Conservation (phyloP, 108 stramenopile genomes). For the Conticribra guillardii region DNA sequence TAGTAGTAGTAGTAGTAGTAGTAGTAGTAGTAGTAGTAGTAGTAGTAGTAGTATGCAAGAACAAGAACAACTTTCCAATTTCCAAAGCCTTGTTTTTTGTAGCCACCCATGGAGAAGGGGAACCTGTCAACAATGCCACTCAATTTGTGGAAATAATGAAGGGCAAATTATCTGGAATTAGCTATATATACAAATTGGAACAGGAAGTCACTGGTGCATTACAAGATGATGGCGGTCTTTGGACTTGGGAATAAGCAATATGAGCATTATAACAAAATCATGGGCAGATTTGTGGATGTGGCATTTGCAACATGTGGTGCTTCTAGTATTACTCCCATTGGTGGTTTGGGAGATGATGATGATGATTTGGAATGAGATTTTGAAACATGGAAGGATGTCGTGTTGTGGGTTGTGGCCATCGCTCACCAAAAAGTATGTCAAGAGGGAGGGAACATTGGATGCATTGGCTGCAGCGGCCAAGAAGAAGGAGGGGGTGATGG, state of each 20-base stretch:
- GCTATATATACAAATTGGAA: slow-evolving; percentile 36
- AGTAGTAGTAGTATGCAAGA: too few species aligned
- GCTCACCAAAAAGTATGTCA: slow-evolving; percentile 57
- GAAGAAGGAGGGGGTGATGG: slow-evolving; percentile 2
- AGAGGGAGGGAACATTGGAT: too few species aligned
- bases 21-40: too few species aligned
- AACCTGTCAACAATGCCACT: slow-evolving; percentile 96
- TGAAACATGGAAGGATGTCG: slow-evolving; percentile 92
- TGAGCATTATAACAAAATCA: slow-evolving; percentile 97
- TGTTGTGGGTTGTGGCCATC: slow-evolving; percentile 82
- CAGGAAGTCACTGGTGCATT: slow-evolving; percentile 36
- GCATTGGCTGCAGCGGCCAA: slow-evolving; percentile 1
- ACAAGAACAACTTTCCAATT: too few species aligned
- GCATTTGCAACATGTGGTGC: slow-evolving; percentile 80
- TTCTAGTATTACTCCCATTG: slow-evolving; percentile 59
- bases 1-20: too few species aligned
- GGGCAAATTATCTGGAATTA: slow-evolving; percentile 42
- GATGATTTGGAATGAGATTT: slow-evolving; percentile 96
- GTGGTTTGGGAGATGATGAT: slow-evolving; percentile 97
- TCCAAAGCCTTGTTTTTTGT: slow-evolving; percentile 83
- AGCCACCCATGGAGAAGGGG: slow-evolving; percentile 99
- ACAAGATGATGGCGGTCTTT: slow-evolving; percentile 90
- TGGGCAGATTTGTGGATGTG: slow-evolving; percentile 88
- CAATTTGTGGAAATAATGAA: slow-evolving; percentile 80
- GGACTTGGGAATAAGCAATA: slow-evolving; percentile 98